Evolutionary conservation across 257 asterid genomes (phyloP), one percentile per base, ranked within the genome.

Genomic region (Fraxinus quadrangulata): DNA sequence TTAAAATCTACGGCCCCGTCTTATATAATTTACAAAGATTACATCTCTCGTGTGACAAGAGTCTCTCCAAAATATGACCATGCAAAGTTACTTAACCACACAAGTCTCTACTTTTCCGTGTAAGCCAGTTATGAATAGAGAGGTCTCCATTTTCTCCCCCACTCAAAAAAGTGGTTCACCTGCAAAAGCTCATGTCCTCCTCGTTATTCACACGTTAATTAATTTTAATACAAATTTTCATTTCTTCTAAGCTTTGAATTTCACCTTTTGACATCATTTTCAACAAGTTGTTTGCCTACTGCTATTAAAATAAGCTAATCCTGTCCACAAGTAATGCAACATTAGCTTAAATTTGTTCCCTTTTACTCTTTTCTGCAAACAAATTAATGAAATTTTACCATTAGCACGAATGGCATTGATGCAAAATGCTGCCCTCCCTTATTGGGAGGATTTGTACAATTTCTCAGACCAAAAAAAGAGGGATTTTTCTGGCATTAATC

Each of bases 151-250:
- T 72, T 78, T 78, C 81, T 78, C 40, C 72, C 81, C 81, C 70
- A 78, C 77, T 39, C 71, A 40, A 26, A 72, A 63, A 65, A 66
- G 78, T 73, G 77, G 86, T 77, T 85, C 75, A 85, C 80, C 92
- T 54, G 83, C 89, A 75, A 78, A 74, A 77, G 77, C 85, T 66
- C 21, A 34, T 42, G 56, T 56, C 61, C 23, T 42, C 56, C 66
- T 68, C 70, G 37, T 68, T 16, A 31, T 17, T 81, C 28, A 40
- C 73, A 76, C 47, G 70, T 13, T 77, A 19, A 77, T 34, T 16
- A 8, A 45, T 67, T 42, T 42, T 2, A 42, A 42, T 42, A 7
- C 51, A 42, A 42, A 42, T 11, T 42, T 14, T 5, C 16, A 2
- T 30, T 63, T 73, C 80, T 66, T 56, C 78, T 70, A n/a, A 51